These are phyloP conservation scores for Symbiodinium pilosum DNA, from an alignment of 73 alveolate species.

Conservation along the genomic window DNA sequence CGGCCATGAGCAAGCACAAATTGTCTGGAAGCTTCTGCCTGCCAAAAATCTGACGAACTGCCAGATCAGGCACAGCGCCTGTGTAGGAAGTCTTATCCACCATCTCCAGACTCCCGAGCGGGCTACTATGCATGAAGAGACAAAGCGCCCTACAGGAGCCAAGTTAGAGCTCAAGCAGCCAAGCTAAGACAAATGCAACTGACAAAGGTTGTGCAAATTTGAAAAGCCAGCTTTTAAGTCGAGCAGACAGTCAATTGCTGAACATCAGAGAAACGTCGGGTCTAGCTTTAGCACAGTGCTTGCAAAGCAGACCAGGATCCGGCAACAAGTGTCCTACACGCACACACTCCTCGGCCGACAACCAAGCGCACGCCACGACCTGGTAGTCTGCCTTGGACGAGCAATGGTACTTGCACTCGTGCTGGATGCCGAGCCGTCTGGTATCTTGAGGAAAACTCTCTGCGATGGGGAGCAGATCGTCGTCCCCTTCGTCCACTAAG, in stretches of 20 bases:
- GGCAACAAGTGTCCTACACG: not conserved
- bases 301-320: not conserved
- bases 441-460: not conserved
- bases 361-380: not conserved
- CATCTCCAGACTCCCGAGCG: too few relatives aligned
- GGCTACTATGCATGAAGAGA: too few relatives aligned
- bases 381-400: not conserved
- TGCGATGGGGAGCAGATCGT: not conserved
- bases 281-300: slow-evolving; percentile 1
- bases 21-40: not conserved
- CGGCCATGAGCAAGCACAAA: not conserved
- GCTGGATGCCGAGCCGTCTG: too few relatives aligned
- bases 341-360: not conserved
- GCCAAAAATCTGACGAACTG: not conserved
- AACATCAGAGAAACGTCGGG: slow-evolving; percentile 7
- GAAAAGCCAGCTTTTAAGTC: not conserved
- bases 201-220: not conserved
- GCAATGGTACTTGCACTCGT: not conserved
- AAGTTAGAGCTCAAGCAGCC: not conserved
- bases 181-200: not conserved
- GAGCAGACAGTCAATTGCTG: not conserved
- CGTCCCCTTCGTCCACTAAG: not conserved
- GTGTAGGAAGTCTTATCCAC: slow-evolving; percentile 7
- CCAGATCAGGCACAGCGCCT: slow-evolving; percentile 24
- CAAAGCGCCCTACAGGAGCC: not conserved